Conservation (phyloP, 768 basidiomycete species). For the Solioccasus polychromus region DNA sequence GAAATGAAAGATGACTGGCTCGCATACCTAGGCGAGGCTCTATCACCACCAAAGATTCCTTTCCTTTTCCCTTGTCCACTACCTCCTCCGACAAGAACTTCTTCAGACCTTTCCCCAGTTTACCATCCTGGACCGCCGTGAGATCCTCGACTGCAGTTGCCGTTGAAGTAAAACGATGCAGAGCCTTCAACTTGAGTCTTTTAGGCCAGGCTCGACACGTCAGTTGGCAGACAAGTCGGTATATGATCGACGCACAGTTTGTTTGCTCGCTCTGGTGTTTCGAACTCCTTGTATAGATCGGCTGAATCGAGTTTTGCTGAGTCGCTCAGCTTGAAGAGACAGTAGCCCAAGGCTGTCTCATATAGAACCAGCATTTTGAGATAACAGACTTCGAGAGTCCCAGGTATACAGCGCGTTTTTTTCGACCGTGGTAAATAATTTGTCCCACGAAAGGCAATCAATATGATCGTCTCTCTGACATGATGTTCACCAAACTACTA, state of each 20-base stretch:
- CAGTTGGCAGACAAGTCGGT: conserved; percentile 13
- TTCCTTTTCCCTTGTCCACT: conserved; percentile 86
- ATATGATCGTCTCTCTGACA: no score
- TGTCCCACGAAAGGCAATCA: conserved; percentile 22
- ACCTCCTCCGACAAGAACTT: conserved; percentile 88
- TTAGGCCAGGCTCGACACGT: conserved; percentile 1
- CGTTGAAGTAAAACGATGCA: conserved; percentile 96
- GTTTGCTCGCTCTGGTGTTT: conserved; percentile 88
- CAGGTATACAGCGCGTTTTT: conserved; percentile 21
- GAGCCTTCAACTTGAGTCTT: conserved; percentile 90
- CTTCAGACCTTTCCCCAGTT: conserved; percentile 89
- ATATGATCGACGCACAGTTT: conserved; percentile 65
- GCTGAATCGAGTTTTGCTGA: conserved; percentile 82
- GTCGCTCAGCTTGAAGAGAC: conserved; percentile 94
- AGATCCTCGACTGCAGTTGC: conserved; percentile 97
- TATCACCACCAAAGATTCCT: conserved; percentile 80
- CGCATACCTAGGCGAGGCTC: conserved; percentile 86
- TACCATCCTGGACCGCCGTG: conserved; percentile 87
- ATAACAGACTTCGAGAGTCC: conserved; percentile 1
- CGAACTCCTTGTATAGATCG: conserved; percentile 89
- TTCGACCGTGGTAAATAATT: conserved; percentile 36
- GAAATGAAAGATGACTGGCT: neutral
- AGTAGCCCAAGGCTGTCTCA: conserved; percentile 95
- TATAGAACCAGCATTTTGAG: conserved; percentile 87
- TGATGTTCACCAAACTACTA: no score